Evolutionary conservation across 1,139 yeast species (phyloP), one percentile per base, ranked within the genome.

Genomic region (Saccharomyces hybrid): DNA sequence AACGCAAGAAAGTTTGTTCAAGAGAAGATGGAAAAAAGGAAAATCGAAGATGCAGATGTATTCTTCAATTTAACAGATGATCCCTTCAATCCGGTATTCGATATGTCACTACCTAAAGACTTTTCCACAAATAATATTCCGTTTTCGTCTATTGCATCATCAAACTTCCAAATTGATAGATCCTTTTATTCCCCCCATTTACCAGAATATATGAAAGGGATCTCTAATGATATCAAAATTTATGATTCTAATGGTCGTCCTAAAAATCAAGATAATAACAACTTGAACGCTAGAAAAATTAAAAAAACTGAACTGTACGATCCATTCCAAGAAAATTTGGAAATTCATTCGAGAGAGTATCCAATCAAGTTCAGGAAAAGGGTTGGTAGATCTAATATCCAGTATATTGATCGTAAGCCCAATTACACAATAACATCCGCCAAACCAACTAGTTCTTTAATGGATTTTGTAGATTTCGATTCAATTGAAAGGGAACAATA

Each of bases 61-160:
- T 91, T 84, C 80, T 79, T 87, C 60, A 93, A 93, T 66, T 78
- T 88, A 54, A 88, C 98, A 1, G 97, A 91, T 72, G 91, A 88
- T 72, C 87, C 95, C n/a, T 82, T 82, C 65, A 88, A 85, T 64
- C 97, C 97, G 14, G 84, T 79, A 57, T 86, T 89, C 67, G 84
- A 86, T 61, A 79, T 89, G 56, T 78, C 84, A 16, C 77, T 81
- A 55, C 81, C 83, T 41, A 28, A 28, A 46, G 71, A 74, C 34
- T 70, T 80, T 54, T 88, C 84, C 58, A 72, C 82, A 48, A 74
- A 77, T 47, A 91, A 86, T 64, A 78, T 88, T 1, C 93, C 96
- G 1, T 88, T 86, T 66, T 85, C 95, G 13, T 86, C 96, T 0
- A 84, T 89, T 50, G 82, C 91, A 0, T 81, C 91, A 1, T 82